These are phyloP conservation scores for Alternaria gansuensis DNA, from an alignment of 2,329 filamentous ascomycete genomes.

Conservation along the genomic window DNA sequence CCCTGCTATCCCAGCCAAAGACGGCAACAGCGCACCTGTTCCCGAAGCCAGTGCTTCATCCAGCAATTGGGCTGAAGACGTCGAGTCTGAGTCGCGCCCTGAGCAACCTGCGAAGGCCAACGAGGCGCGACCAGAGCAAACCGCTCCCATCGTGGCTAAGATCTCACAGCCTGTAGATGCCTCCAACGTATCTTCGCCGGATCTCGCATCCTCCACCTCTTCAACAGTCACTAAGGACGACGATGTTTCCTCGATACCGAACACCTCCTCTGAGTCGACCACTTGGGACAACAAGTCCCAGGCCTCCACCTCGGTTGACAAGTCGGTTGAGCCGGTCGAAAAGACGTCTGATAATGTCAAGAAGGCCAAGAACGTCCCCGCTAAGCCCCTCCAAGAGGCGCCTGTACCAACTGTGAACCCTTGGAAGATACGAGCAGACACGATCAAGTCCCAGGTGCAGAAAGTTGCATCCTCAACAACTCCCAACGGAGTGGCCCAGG, in stretches of 20 bases:
- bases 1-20: slow-evolving; percentile 54
- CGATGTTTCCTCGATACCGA: slow-evolving; percentile 68
- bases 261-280: slow-evolving; percentile 70
- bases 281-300: slow-evolving; percentile 73
- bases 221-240: slow-evolving; percentile 66
- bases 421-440: slow-evolving; percentile 82
- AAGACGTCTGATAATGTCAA: slow-evolving; percentile 65
- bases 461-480: slow-evolving; percentile 55
- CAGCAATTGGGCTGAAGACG: slow-evolving; percentile 60
- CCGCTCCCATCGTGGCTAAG: slow-evolving; percentile 30
- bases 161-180: slow-evolving; percentile 27
- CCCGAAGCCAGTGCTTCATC: slow-evolving; percentile 45
- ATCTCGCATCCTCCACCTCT: slow-evolving; percentile 62
- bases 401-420: slow-evolving; percentile 85
- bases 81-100: slow-evolving; percentile 51
- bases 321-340: slow-evolving; percentile 61
- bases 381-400: slow-evolving; percentile 76
- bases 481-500: slow-evolving; percentile 33
- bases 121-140: slow-evolving; percentile 34
- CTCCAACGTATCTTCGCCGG: slow-evolving; percentile 60
- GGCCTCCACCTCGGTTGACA: slow-evolving; percentile 71
- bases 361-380: slow-evolving; percentile 52
- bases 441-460: slow-evolving; percentile 63
- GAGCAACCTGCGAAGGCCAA: slow-evolving; percentile 38
- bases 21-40: slow-evolving; percentile 39